These are phyloP conservation scores for Clavispora vitiphila DNA, from an alignment of 805 yeast species.

Conservation along the genomic window DNA sequence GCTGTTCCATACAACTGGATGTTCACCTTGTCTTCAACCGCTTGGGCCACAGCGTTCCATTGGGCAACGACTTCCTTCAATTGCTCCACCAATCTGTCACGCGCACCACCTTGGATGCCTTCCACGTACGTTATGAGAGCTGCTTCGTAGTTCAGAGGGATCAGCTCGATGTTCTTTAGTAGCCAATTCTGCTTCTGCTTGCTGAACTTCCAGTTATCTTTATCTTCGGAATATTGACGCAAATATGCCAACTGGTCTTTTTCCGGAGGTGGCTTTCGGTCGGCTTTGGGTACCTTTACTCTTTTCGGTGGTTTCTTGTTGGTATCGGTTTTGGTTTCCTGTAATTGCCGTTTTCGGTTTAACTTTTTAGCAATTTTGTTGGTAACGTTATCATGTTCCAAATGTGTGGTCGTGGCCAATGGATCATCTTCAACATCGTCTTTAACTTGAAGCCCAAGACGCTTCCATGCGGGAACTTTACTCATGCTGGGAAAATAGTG, in stretches of 20 bases:
- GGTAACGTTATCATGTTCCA: conserved; percentile 39
- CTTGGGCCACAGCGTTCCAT: conserved; percentile 53
- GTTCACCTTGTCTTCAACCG: conserved; percentile 37
- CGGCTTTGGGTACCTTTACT: conserved; percentile 60
- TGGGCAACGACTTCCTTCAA: conserved; percentile 41
- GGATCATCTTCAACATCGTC: conserved; percentile 43
- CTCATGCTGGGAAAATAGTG: conserved; percentile 7
- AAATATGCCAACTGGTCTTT: conserved; percentile 69
- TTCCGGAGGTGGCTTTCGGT: conserved; percentile 69
- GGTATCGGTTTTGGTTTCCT: conserved; percentile 14
- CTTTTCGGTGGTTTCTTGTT: conserved; percentile 64
- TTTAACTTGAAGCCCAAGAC: conserved; percentile 63
- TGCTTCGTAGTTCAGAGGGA: conserved; percentile 49
- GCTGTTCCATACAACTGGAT: conserved; percentile 28
- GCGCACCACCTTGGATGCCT: conserved; percentile 68
- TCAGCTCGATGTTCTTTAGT: conserved; percentile 51
- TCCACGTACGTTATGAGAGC: conserved; percentile 48
- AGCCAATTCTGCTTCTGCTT: conserved; percentile 88
- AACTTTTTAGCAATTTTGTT: conserved; percentile 40
- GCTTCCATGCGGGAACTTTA: conserved; percentile 77
- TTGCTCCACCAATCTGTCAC: conserved; percentile 49
- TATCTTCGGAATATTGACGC: conserved; percentile 51
- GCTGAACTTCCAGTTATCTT: conserved; percentile 72
- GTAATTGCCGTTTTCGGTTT: conserved; percentile 27
- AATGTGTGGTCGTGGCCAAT: conserved; percentile 38